phyloP scores from a whole-genome alignment of 805 yeast species.

The Lachancea quebecensis region DNA sequence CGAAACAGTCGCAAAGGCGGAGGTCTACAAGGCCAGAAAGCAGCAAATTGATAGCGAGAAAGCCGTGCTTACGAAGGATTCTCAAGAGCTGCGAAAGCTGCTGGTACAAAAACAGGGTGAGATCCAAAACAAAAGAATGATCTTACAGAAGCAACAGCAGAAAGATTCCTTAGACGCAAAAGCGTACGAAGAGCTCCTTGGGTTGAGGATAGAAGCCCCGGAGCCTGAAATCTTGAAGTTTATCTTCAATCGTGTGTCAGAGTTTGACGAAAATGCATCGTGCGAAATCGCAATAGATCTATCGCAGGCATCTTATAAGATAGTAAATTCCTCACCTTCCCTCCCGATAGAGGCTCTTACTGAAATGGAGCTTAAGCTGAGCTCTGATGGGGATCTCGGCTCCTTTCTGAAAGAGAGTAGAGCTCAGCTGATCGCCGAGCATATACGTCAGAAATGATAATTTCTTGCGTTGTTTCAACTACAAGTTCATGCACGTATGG shows the following conservation, averaged over 20 bases:
- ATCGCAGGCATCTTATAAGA: constrained; percentile 34
- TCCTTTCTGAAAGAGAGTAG: constrained; percentile 17
- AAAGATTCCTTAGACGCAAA: constrained; percentile 46
- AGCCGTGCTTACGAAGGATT: constrained; percentile 23
- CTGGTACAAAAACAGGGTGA: constrained; percentile 30
- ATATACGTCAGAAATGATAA: constrained; percentile 1
- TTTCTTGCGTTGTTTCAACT: background rate
- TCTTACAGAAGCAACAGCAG: constrained; percentile 38
- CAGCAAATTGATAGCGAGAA: constrained; percentile 30
- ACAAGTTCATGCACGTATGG: no score
- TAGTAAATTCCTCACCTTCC: constrained; percentile 36
- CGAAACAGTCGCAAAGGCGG: constrained; percentile 33
- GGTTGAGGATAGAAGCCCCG: constrained; percentile 47
- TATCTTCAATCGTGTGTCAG: constrained; percentile 39
- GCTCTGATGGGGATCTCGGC: constrained; percentile 14
- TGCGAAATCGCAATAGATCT: constrained; percentile 43
- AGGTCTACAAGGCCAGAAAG: constrained; percentile 34
- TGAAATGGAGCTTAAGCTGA: constrained; percentile 11
- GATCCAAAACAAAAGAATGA: constrained; percentile 30
- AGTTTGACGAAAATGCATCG: constrained; percentile 36
- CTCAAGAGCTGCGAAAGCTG: constrained; percentile 31
- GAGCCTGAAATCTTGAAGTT: constrained; percentile 42
- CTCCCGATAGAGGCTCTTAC: constrained; percentile 21
- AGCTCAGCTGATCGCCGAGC: constrained; percentile 9
- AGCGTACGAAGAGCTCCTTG: constrained; percentile 47